Base-by-base conservation (phyloP, 2,329 filamentous ascomycete genomes). In the Verticillium tricorpus region DNA sequence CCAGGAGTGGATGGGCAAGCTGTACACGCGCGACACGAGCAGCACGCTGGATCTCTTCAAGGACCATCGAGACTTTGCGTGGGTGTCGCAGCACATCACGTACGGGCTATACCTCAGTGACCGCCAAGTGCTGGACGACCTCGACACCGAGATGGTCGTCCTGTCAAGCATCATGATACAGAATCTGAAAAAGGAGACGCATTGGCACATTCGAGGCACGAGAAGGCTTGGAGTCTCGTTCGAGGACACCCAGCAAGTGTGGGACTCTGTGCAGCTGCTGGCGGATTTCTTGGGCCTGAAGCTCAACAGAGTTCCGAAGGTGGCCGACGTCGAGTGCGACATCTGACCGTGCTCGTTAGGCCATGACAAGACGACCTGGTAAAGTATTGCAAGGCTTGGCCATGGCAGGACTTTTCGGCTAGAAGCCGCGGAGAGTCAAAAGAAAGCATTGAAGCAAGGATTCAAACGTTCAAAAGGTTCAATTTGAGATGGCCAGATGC, bases 71-170 rank as follows among this genome's bases (percentile, higher is more conserved):
- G 75, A 78, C 60, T 77, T 75, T 72, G 77, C 76, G 3, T 86
- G 82, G 80, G 71, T 85, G 7, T 80, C 77, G 19, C 74, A 77
- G 19, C 73, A 85, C 60, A 85, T 87, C 62, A 85, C 82, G 0
- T 87, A 87, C 63, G 84, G 85, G 0, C 72, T 87, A 12, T 87
- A 82, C 65, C 77, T 87, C 0, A 81, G 80, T 11, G 83, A 87
- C 68, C 80, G 84, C 31, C 78, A 76, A 64, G 80, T 86, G 11
- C 70, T 87, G 3, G 79, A 80, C 19, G 80, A 81, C 11, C 62
- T 83, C 3, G 84, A 85, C 57, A 85, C 84, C 1, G 80, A 86
- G 66, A 70, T 86, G 9, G 78, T 84, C 1, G 81, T 84, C 1
- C 70, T 86, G 3, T 72, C 77, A 3, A 81, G 78, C 1, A 86